Evolutionary conservation across 129 eudicot genomes (phyloP).

Genomic region (Kitagawia praeruptora): DNA sequence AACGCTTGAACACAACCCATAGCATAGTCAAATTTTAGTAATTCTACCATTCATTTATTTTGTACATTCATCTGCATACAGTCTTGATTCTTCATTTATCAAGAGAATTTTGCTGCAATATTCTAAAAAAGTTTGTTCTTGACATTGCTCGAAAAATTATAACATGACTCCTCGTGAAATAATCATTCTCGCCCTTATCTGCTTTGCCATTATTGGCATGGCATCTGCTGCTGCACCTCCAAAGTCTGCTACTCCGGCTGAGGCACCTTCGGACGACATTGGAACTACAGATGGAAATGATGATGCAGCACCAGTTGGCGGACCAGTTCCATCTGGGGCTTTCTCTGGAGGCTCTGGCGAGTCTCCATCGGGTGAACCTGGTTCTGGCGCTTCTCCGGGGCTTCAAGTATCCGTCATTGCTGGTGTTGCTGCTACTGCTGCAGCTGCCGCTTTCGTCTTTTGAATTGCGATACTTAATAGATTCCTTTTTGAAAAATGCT

Average conservation of each 20-base stretch:
- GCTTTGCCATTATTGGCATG: slow-evolving; percentile 28
- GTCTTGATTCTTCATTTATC: background rate
- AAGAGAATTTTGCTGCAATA: background rate
- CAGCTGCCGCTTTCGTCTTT: background rate
- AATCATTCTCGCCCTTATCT: slow-evolving; percentile 26
- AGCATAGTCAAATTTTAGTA: background rate
- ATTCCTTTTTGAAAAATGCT: too few relatives aligned
- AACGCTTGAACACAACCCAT: background rate
- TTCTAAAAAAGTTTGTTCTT: background rate
- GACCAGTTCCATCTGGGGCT: slow-evolving; percentile 19
- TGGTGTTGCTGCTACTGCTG: slow-evolving; percentile 3
- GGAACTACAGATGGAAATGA: slow-evolving; percentile 14
- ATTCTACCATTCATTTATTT: background rate
- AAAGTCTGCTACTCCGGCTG: background rate
- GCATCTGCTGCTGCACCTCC: slow-evolving; percentile 6
- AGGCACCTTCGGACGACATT: background rate
- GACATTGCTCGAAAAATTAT: background rate
- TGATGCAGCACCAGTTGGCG: slow-evolving; percentile 31
- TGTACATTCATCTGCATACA: background rate
- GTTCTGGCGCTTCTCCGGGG: slow-evolving; percentile 1
- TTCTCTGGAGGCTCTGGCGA: slow-evolving; percentile 6
- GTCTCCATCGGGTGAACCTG: background rate
- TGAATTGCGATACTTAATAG: too few relatives aligned
- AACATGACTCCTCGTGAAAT: slow-evolving; percentile 25
- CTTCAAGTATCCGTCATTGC: slow-evolving; percentile 5